Conservation (phyloP, 352 stramenopile genomes). For the Globisporangium solare region DNA sequence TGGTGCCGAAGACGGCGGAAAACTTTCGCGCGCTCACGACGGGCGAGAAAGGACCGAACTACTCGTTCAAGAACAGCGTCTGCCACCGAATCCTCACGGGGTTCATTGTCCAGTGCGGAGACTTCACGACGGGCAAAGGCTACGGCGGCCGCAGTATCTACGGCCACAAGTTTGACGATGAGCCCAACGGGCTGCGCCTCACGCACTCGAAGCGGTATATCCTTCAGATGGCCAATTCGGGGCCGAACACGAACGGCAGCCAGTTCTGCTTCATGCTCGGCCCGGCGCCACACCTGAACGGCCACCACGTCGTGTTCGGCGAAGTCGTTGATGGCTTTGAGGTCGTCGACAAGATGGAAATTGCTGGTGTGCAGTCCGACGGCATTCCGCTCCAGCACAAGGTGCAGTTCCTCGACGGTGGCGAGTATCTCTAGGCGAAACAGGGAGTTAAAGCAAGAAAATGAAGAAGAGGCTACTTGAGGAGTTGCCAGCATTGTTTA, state of each 20-base stretch:
- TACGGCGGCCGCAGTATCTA: constrained; percentile 97
- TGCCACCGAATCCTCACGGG: constrained; percentile 98
- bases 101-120: constrained; percentile 98
- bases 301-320: constrained; percentile 84
- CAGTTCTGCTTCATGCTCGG: constrained; percentile 99
- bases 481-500: constrained; percentile 1
- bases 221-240: constrained; percentile 97
- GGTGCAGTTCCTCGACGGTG: constrained; percentile 66
- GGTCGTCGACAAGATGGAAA: constrained; percentile 82
- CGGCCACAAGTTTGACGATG: constrained; percentile 96
- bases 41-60: constrained; percentile 90
- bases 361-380: constrained; percentile 51
- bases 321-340: constrained; percentile 80
- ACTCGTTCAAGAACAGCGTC: constrained; percentile 95
- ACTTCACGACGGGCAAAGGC: constrained; percentile 91
- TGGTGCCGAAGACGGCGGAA: constrained; percentile 97
- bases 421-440: constrained; percentile 44
- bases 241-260: constrained; percentile 96
- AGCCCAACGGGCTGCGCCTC: constrained; percentile 88
- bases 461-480: no score
- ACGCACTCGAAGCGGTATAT: constrained; percentile 81
- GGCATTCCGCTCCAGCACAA: constrained; percentile 68
- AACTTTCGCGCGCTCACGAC: constrained; percentile 97
- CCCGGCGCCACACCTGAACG: constrained; percentile 66
- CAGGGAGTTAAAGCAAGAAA: no score